A percentile compares a stretch with the other conserved stretches of the same genome.
Conservation (phyloP, 352 stramenopile genomes). For the Globisporangium paroecandrum region DNA sequence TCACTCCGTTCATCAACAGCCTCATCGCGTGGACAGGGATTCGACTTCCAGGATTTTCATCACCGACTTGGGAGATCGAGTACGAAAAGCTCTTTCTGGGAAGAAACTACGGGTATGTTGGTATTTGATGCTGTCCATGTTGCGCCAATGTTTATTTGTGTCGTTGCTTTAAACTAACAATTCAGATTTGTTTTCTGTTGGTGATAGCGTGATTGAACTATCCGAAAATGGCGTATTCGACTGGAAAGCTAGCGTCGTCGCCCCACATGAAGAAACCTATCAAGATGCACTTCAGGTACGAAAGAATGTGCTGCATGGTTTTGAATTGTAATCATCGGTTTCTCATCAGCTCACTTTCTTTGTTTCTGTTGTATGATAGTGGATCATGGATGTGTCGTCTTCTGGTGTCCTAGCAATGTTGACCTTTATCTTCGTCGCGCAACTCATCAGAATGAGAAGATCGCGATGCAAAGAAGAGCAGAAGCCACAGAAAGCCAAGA, state of each 20-base stretch:
- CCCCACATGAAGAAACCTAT: slow-evolving; percentile 22
- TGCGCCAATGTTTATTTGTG: neutral
- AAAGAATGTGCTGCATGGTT: neutral
- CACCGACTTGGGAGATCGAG: slow-evolving; percentile 32
- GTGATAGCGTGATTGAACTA: slow-evolving; percentile 30
- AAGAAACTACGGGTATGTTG: slow-evolving; percentile 58
- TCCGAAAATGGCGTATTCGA: slow-evolving; percentile 27
- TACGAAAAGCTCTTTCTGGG: slow-evolving; percentile 48
- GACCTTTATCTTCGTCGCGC: slow-evolving; percentile 12
- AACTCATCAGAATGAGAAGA: neutral
- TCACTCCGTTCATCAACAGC: slow-evolving; percentile 30
- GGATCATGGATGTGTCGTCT: slow-evolving; percentile 22
- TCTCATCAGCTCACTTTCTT: neutral
- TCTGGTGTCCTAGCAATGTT: slow-evolving; percentile 13
- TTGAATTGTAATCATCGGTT: neutral
- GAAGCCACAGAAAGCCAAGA: slow-evolving; percentile 1
- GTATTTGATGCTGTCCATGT: neutral
- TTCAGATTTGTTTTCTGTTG: neutral
- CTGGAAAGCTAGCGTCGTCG: slow-evolving; percentile 31
- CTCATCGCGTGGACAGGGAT: slow-evolving; percentile 20
- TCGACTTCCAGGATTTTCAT: slow-evolving; percentile 5
- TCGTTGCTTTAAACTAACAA: neutral
- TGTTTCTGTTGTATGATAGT: slow-evolving; percentile 10
- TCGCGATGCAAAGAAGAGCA: neutral
- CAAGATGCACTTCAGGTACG: slow-evolving; percentile 29